Evolutionary conservation across 352 stramenopile genomes (phyloP).

Genomic region (Phytophthora boehmeriae): DNA sequence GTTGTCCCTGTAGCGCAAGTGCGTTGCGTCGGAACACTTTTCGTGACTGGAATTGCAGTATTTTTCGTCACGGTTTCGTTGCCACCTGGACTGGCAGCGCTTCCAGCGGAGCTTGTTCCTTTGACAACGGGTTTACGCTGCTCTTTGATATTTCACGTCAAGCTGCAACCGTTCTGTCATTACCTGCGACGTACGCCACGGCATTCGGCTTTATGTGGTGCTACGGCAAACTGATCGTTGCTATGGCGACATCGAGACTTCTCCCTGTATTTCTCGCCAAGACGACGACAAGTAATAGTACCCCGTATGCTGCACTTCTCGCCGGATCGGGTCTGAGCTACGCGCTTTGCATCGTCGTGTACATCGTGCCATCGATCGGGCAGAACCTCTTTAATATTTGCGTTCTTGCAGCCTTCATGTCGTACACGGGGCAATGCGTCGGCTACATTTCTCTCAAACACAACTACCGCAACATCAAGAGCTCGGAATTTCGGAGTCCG

Average conservation of each 20-base stretch:
- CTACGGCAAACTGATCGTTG: slow-evolving; percentile 55
- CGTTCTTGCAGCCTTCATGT: slow-evolving; percentile 42
- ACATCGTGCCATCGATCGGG: slow-evolving; percentile 27
- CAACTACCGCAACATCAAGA: slow-evolving; percentile 50
- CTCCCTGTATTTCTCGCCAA: slow-evolving; percentile 36
- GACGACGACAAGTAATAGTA: slow-evolving; percentile 18
- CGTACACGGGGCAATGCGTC: slow-evolving; percentile 48
- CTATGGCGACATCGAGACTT: slow-evolving; percentile 52
- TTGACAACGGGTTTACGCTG: slow-evolving; percentile 39
- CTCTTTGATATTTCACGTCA: slow-evolving; percentile 28
- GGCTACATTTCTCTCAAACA: slow-evolving; percentile 52
- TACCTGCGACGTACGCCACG: slow-evolving; percentile 57
- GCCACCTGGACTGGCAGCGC: slow-evolving; percentile 26
- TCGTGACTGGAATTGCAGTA: slow-evolving; percentile 40
- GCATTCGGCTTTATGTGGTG: slow-evolving; percentile 64
- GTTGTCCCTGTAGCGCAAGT: slow-evolving; percentile 50
- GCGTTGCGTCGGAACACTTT: slow-evolving; percentile 44
- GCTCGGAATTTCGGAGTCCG: slow-evolving; percentile 45
- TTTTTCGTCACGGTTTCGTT: slow-evolving; percentile 43
- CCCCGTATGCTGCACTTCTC: slow-evolving; percentile 30
- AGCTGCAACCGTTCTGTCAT: slow-evolving; percentile 39
- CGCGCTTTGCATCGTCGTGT: slow-evolving; percentile 37
- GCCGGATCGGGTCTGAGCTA: slow-evolving; percentile 37
- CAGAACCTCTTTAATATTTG: slow-evolving; percentile 43
- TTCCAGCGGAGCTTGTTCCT: slow-evolving; percentile 35